Base-by-base conservation (phyloP, 768 basidiomycete genomes). In the Trametopsis cervina region DNA sequence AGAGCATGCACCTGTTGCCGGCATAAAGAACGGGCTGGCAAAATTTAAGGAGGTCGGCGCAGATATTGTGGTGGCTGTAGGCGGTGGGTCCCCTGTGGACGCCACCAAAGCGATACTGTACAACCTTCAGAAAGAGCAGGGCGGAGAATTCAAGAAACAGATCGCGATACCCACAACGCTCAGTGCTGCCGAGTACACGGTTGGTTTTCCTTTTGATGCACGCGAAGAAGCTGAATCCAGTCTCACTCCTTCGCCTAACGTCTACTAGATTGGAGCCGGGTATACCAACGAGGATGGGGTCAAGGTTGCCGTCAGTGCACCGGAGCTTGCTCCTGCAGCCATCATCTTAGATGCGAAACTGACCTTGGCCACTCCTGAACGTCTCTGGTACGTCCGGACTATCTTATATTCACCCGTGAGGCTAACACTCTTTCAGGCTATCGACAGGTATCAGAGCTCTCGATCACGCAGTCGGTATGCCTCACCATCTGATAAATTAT, bases 121-220 rank as follows among this genome's bases (percentile, higher is more conserved):
- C 60, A 72, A 76, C 43, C 65, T 81, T 25, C 78, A 84, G 54
- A 64, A 81, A 50, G 76, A 81, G 51, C 63, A 55, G 2, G 79
- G 77, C 1, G 77, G 75, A 0, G 64, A 65, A 4, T 79, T 73
- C 42, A 63, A 77, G 42, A 71, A 65, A 17, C 86, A 89, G 55
- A 85, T 91, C 43, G 83, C 88, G 13, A 81, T 90, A 49, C 89
- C 89, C 0, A 91, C 88, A 5, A 89, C 87, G 4, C 67, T 90
- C 27, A 87, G 84, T 55, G 85, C 85, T 1, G 85, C 85, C 7
- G 87, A 87, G 59, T 86, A 85, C 60, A 75, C 74, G 27, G 84
- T 83, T 50, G 46, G 74, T 58, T 7, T 33, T 11, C 6, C 35
- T 2, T 20, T 42, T 23, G n/a, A 11, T 18, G 18, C 15, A 5